These are phyloP conservation scores for Drechslerella dactyloides DNA, from an alignment of 2,329 filamentous ascomycete genomes.

Conservation along the genomic window DNA sequence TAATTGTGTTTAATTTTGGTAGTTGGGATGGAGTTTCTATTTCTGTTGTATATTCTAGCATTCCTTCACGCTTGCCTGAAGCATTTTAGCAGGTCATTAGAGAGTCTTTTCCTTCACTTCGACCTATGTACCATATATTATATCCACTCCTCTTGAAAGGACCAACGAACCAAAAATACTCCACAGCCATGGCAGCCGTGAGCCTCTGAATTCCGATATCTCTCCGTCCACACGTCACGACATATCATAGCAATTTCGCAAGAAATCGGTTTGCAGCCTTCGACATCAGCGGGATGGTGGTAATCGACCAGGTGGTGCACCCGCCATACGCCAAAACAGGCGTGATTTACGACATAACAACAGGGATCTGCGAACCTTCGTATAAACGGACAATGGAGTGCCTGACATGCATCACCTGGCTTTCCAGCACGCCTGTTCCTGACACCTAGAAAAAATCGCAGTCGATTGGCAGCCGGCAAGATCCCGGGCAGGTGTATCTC, in stretches of 20 bases:
- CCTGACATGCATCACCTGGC: too few relatives aligned
- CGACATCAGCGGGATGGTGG: too few relatives aligned
- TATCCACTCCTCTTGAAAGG: neutral
- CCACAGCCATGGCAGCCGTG: too few relatives aligned
- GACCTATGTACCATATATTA: neutral
- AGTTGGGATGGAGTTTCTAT: slow-evolving; percentile 41
- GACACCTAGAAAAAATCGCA: too few relatives aligned
- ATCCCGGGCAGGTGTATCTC: too few relatives aligned
- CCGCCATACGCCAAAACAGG: too few relatives aligned
- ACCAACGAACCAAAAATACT: neutral
- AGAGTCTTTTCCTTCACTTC: slow-evolving; percentile 20
- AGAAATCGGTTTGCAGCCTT: neutral
- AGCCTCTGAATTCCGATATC: slow-evolving; percentile 13
- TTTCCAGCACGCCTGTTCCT: too few relatives aligned
- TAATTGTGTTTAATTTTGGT: slow-evolving; percentile 29
- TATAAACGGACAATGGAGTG: too few relatives aligned
- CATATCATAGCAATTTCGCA: neutral
- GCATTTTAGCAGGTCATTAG: slow-evolving; percentile 35
- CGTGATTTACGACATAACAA: too few relatives aligned
- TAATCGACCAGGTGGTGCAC: slow-evolving; percentile 34
- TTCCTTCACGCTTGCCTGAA: neutral
- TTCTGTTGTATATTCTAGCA: slow-evolving; percentile 4
- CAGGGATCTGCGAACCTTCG: too few relatives aligned
- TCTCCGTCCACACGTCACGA: slow-evolving; percentile 33
- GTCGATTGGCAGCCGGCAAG: too few relatives aligned